Evolutionary conservation across 1,139 yeast genomes (phyloP).

Genomic region (Kodamaea sp.): DNA sequence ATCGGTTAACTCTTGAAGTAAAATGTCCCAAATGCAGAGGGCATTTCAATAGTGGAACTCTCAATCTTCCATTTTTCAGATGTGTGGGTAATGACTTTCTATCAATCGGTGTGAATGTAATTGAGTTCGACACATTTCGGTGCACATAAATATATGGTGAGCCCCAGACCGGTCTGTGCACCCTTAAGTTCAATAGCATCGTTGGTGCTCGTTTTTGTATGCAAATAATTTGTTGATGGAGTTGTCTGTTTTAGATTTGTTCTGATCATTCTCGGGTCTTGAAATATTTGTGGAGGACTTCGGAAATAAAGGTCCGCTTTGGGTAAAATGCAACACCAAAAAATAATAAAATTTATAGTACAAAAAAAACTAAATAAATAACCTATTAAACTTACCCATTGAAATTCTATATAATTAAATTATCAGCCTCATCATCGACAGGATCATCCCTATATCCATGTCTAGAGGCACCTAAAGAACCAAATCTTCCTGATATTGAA

Average conservation of each 20-base stretch:
- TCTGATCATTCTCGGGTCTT: no score
- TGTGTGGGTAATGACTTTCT: slow-evolving; percentile 12
- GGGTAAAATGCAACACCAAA: no score
- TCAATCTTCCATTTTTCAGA: slow-evolving; percentile 25
- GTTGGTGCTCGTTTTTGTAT: no score
- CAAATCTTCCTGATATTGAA: slow-evolving; percentile 16
- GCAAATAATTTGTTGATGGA: no score
- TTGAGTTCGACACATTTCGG: slow-evolving; percentile 19
- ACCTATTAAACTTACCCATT: not conserved
- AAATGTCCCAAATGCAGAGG: slow-evolving; percentile 81
- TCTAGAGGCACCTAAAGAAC: slow-evolving; percentile 3
- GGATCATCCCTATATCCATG: slow-evolving; percentile 15
- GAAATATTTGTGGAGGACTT: no score
- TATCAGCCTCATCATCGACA: slow-evolving; percentile 29
- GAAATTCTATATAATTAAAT: slow-evolving; percentile 15
- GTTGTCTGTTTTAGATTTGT: no score
- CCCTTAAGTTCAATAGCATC: not conserved
- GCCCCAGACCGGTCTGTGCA: not conserved
- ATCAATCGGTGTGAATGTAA: slow-evolving; percentile 29
- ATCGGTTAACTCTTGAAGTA: slow-evolving; percentile 70
- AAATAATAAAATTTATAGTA: no score
- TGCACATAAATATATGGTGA: slow-evolving; percentile 3
- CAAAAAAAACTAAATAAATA: no score
- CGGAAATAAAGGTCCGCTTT: no score
- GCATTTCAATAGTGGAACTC: slow-evolving; percentile 58